phyloP scores from a whole-genome alignment of 257 asterid genomes.

The Penstemon newberryi region DNA sequence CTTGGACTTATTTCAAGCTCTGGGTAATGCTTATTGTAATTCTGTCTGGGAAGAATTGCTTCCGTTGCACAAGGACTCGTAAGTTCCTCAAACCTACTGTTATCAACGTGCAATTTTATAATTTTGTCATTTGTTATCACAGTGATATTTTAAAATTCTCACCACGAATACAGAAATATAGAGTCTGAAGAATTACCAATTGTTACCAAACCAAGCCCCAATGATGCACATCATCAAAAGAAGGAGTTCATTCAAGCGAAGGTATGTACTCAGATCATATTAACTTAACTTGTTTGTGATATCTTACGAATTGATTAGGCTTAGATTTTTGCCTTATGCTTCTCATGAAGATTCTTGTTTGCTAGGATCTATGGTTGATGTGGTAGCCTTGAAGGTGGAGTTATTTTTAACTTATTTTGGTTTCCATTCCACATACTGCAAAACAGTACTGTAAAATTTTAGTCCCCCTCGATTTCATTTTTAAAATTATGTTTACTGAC shows the following conservation, averaged over 20 bases:
- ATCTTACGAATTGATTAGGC: not conserved
- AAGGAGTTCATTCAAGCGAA: conserved; percentile 87
- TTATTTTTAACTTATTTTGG: conserved; percentile 14
- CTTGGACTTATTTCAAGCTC: conserved; percentile 69
- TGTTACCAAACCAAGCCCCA: conserved; percentile 69
- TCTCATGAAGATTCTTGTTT: conserved; percentile 5
- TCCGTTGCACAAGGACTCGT: conserved; percentile 54
- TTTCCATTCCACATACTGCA: conserved; percentile 10
- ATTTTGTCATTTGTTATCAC: not conserved
- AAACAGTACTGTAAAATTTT: conserved; percentile 6
- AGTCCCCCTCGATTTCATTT: not conserved
- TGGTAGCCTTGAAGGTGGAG: conserved; percentile 19
- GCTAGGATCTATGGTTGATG: not conserved
- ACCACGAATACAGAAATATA: conserved; percentile 35
- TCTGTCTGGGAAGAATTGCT: conserved; percentile 95
- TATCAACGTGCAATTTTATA: conserved; percentile 7
- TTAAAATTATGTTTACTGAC: conserved; percentile 12
- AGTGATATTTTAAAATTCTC: not conserved
- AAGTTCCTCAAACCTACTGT: conserved; percentile 37
- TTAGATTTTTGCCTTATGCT: not conserved
- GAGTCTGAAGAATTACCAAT: conserved; percentile 44
- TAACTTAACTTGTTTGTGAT: not conserved
- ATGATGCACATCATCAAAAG: conserved; percentile 58
- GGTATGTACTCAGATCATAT: conserved; percentile 46
- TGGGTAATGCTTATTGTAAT: conserved; percentile 85